These are phyloP conservation scores for Gracilaria gracilis DNA, from an alignment of 23 red algal genomes.

Conservation along the genomic window DNA sequence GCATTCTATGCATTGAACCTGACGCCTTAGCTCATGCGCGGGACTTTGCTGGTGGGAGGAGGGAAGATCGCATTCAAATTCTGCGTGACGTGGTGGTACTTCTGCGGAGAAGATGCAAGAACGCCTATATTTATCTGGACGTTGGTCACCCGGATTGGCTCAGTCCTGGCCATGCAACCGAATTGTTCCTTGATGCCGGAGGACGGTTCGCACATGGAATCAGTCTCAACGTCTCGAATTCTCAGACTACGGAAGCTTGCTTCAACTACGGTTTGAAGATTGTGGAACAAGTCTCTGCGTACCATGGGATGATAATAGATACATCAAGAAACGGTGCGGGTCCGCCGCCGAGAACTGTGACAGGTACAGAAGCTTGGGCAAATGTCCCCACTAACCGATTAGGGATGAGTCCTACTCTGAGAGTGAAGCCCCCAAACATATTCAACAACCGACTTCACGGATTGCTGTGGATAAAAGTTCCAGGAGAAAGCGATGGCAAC, in stretches of 20 bases:
- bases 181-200: slow-evolving; percentile 27
- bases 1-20: slow-evolving; percentile 58
- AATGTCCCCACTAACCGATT: slow-evolving; percentile 57
- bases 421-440: slow-evolving; percentile 48
- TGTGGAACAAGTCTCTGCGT: slow-evolving; percentile 34
- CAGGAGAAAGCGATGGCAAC: slow-evolving; percentile 65
- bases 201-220: slow-evolving; percentile 56
- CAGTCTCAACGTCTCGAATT: slow-evolving; percentile 56
- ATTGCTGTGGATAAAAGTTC: slow-evolving; percentile 65
- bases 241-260: slow-evolving; percentile 41
- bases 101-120: slow-evolving; percentile 25
- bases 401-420: slow-evolving; percentile 38
- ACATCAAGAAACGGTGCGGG: slow-evolving; percentile 69
- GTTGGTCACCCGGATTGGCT: slow-evolving; percentile 56
- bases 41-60: background rate
- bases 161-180: background rate
- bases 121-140: slow-evolving; percentile 54
- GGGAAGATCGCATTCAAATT: slow-evolving; percentile 24
- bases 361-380: slow-evolving; percentile 49
- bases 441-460: slow-evolving; percentile 50
- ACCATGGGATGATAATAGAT: slow-evolving; percentile 59
- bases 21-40: slow-evolving; percentile 54
- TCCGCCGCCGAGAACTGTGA: slow-evolving; percentile 26
- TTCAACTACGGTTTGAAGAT: slow-evolving; percentile 48
- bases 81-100: slow-evolving; percentile 24